These are phyloP conservation scores for Globisporangium radiosum DNA, from an alignment of 352 stramenopile genomes.

Conservation along the genomic window DNA sequence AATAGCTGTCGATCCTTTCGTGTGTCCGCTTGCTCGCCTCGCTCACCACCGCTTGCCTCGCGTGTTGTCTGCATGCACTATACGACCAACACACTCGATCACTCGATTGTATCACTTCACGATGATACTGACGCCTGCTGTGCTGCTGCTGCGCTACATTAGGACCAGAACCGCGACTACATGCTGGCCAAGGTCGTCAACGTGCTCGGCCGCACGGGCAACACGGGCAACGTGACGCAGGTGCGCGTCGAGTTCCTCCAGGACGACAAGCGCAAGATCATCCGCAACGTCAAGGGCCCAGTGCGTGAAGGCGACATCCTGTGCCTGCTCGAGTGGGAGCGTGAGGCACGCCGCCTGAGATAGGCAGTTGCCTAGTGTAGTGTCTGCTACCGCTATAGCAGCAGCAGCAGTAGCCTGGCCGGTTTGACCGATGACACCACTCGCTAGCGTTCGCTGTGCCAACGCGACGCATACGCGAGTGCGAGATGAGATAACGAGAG, in stretches of 20 bases:
- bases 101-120: neutral
- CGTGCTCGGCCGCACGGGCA: conserved; percentile 98
- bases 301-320: conserved; percentile 98
- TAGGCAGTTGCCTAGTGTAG: conserved; percentile 57
- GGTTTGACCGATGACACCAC: neutral
- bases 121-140: no score
- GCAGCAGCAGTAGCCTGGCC: neutral
- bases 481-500: neutral
- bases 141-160: neutral
- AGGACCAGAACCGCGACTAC: conserved; percentile 86
- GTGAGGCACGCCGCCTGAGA: conserved; percentile 96
- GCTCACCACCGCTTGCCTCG: no score
- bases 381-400: neutral
- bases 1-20: no score
- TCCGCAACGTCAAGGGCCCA: conserved; percentile 99
- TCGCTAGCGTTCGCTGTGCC: neutral
- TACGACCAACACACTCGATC: neutral
- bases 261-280: conserved; percentile 98
- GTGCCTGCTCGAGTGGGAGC: conserved; percentile 99
- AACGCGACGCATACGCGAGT: neutral
- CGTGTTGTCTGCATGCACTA: no score
- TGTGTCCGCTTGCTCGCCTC: no score
- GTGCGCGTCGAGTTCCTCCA: conserved; percentile 99
- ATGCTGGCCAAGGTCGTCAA: conserved; percentile 99
- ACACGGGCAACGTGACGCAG: conserved; percentile 99